These are phyloP conservation scores for Komagataea norvegica DNA, from an alignment of 1,139 yeast genomes.

Conservation along the genomic window DNA sequence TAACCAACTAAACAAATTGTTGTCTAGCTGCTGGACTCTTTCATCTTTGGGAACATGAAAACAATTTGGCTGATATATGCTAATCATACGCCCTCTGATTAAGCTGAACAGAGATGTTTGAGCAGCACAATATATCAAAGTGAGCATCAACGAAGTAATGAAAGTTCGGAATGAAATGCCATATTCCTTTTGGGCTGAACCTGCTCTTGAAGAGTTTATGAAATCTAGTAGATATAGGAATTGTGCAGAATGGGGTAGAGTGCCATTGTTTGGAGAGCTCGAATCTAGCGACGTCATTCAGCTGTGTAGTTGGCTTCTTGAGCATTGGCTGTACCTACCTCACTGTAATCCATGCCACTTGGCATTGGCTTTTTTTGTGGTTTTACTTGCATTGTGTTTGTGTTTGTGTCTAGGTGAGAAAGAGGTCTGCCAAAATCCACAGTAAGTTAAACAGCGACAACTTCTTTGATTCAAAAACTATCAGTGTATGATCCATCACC, in stretches of 20 bases:
- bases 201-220: slow-evolving; percentile 54
- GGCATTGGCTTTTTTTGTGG: no score
- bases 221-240: slow-evolving; percentile 33
- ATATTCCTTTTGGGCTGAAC: slow-evolving; percentile 38
- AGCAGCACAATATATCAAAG: slow-evolving; percentile 45
- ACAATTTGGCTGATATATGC: slow-evolving; percentile 55
- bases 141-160: slow-evolving; percentile 43
- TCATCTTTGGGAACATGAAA: slow-evolving; percentile 39
- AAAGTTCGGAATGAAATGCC: slow-evolving; percentile 46
- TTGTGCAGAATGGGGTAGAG: slow-evolving; percentile 11
- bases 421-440: no score
- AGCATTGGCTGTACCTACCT: no score
- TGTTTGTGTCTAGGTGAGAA: no score
- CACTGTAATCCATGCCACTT: no score
- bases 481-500: no score
- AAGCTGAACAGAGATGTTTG: slow-evolving; percentile 52
- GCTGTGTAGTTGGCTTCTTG: background rate
- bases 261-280: slow-evolving; percentile 3
- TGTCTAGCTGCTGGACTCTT: slow-evolving; percentile 36
- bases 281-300: slow-evolving; percentile 7
- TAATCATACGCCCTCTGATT: slow-evolving; percentile 42
- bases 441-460: no score
- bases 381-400: no score
- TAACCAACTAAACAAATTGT: slow-evolving; percentile 47
- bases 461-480: no score